Evolutionary conservation across 768 basidiomycete genomes (phyloP).

Genomic region (Filobasidium floriforme): DNA sequence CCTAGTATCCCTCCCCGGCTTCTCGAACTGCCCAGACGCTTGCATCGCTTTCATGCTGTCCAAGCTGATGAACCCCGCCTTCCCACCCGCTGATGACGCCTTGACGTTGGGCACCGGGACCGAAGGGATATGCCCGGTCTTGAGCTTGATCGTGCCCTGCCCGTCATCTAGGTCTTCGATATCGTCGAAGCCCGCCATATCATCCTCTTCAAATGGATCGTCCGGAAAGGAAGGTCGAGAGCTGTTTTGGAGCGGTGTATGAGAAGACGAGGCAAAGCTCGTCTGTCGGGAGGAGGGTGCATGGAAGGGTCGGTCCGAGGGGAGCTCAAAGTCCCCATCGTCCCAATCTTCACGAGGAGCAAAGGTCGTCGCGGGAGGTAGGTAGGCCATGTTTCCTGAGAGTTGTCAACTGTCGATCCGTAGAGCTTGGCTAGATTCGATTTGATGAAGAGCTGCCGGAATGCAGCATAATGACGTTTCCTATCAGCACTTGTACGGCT

Average conservation of each 20-base stretch:
- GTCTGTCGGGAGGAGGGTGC: conserved; percentile 1
- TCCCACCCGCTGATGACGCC: neutral
- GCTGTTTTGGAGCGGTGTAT: neutral
- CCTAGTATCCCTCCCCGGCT: neutral
- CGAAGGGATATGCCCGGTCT: conserved; percentile 11
- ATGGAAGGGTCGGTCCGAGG: neutral
- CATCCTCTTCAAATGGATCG: conserved; percentile 2
- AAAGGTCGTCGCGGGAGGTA: neutral
- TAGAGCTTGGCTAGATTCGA: no score
- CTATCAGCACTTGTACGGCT: no score
- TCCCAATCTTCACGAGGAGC: conserved; percentile 2
- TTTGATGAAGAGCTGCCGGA: no score
- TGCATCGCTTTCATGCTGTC: conserved; percentile 5
- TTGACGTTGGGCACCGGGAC: conserved; percentile 11
- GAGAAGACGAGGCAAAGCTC: neutral
- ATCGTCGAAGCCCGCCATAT: conserved; percentile 4
- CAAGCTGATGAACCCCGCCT: neutral
- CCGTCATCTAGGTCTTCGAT: conserved; percentile 15
- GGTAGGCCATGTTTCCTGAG: conserved; percentile 1
- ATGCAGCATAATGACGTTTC: no score
- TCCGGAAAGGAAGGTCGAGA: neutral
- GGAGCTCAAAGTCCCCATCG: neutral
- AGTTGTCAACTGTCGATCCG: no score
- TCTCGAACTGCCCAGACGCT: conserved; percentile 5
- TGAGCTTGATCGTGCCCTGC: conserved; percentile 17